Evolutionary conservation across 768 basidiomycete species (phyloP).

Genomic region (Hemileccinum impolitum): DNA sequence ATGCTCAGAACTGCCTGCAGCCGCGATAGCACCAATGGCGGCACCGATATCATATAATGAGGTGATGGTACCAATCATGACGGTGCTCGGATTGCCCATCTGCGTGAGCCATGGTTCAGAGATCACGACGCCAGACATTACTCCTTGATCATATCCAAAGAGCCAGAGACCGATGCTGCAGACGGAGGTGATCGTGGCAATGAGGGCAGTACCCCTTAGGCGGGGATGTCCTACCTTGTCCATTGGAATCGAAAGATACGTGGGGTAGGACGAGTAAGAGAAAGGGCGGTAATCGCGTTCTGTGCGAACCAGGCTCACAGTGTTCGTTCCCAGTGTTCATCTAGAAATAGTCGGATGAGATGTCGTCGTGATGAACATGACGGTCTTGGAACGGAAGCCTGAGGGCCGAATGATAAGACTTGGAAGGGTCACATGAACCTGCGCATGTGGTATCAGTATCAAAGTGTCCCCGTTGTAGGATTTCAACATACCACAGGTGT

Average conservation of each 20-base stretch:
- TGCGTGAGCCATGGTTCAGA: slow-evolving; percentile 12
- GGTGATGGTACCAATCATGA: slow-evolving; percentile 16
- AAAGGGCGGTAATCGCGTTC: not conserved
- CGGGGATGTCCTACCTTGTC: slow-evolving; percentile 10
- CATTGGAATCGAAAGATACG: not conserved
- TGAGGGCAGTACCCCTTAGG: slow-evolving; percentile 7
- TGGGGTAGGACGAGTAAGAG: not conserved
- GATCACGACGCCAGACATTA: slow-evolving; percentile 15
- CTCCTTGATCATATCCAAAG: slow-evolving; percentile 16
- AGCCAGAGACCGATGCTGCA: slow-evolving; percentile 15
- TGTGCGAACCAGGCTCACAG: not conserved
- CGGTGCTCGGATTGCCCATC: slow-evolving; percentile 14
- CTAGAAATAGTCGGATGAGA: not conserved
- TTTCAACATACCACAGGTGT: no score
- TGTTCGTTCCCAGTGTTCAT: not conserved
- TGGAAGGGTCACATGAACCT: no score
- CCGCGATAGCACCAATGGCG: slow-evolving; percentile 8
- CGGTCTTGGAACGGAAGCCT: no score
- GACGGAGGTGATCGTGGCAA: slow-evolving; percentile 15
- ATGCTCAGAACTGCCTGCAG: slow-evolving; percentile 12
- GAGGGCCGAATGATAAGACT: no score
- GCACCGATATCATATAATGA: slow-evolving; percentile 18
- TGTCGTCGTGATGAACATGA: no score
- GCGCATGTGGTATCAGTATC: no score
- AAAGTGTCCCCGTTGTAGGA: no score